Evolutionary conservation across 129 eudicot genomes (phyloP).

Genomic region (Logfia minima): DNA sequence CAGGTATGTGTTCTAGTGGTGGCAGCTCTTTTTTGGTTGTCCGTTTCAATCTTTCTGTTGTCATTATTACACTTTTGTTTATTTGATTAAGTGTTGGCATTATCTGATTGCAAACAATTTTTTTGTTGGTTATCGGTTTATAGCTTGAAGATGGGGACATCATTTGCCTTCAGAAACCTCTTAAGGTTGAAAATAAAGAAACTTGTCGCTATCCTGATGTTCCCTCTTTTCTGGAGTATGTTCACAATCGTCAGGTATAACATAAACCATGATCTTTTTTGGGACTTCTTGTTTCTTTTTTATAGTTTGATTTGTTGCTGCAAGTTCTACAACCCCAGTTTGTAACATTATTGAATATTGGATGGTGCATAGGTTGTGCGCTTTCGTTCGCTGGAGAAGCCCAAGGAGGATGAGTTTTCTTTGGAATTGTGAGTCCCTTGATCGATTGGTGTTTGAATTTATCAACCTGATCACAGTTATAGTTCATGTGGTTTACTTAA

Average conservation of each 20-base stretch:
- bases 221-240: constrained; percentile 63
- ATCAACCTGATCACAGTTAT: not conserved
- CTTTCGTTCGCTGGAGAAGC: constrained; percentile 58
- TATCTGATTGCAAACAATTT: not conserved
- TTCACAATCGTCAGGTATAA: constrained; percentile 67
- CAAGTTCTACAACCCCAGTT: not conserved
- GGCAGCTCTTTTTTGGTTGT: not conserved
- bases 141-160: constrained; percentile 96
- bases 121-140: constrained; percentile 32
- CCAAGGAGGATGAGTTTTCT: constrained; percentile 64
- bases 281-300: not conserved
- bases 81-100: not conserved
- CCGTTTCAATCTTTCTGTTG: not conserved
- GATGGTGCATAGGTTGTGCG: constrained; percentile 48
- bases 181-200: constrained; percentile 41
- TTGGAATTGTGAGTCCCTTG: constrained; percentile 48
- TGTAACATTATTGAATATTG: not conserved
- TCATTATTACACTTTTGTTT: not conserved
- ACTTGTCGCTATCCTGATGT: constrained; percentile 63
- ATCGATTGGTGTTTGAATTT: not conserved
- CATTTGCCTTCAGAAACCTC: constrained; percentile 74
- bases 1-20: constrained; percentile 45
- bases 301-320: not conserved
- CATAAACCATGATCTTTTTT: not conserved
- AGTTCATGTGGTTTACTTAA: not conserved